Conservation (phyloP, 2,329 filamentous ascomycete genomes). For the Penicillium sp. region DNA sequence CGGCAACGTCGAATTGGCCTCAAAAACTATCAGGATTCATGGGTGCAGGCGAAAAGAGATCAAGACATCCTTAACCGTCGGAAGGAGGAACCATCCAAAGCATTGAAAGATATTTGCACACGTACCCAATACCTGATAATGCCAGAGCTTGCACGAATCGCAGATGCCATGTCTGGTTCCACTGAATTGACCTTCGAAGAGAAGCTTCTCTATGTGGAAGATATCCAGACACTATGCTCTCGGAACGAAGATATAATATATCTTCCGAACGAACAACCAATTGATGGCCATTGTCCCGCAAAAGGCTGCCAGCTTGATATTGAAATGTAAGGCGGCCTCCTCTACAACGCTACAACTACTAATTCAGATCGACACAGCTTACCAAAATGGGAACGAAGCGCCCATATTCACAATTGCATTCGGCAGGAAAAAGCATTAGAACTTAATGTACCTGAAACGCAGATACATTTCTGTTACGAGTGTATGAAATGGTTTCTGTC, state of each 20-base stretch:
- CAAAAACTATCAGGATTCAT: slow-evolving; percentile 20
- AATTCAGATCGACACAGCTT: no score
- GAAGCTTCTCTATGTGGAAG: slow-evolving; percentile 20
- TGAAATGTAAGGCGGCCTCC: no score
- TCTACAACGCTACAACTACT: no score
- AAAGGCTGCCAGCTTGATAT: slow-evolving; percentile 7
- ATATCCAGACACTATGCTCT: slow-evolving; percentile 16
- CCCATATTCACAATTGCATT: slow-evolving; percentile 17
- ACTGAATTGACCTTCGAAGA: slow-evolving; percentile 18
- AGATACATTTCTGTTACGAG: slow-evolving; percentile 18
- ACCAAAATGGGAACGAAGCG: slow-evolving; percentile 12
- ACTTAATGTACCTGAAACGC: slow-evolving; percentile 6
- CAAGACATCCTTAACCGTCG: slow-evolving; percentile 21
- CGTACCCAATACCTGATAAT: slow-evolving; percentile 22
- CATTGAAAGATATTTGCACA: slow-evolving; percentile 15
- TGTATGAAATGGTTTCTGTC: slow-evolving; percentile 14
- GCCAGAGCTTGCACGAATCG: slow-evolving; percentile 19
- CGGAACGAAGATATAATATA: slow-evolving; percentile 23
- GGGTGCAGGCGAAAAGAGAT: slow-evolving; percentile 19
- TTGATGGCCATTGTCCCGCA: slow-evolving; percentile 16
- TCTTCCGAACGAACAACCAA: slow-evolving; percentile 18
- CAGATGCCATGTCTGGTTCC: slow-evolving; percentile 13
- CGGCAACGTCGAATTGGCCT: slow-evolving; percentile 13
- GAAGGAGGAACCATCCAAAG: slow-evolving; percentile 10
- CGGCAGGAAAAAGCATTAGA: slow-evolving; percentile 5